These are phyloP conservation scores for Zygoascus bituminiphila DNA, from an alignment of 805 yeast species.

Conservation along the genomic window DNA sequence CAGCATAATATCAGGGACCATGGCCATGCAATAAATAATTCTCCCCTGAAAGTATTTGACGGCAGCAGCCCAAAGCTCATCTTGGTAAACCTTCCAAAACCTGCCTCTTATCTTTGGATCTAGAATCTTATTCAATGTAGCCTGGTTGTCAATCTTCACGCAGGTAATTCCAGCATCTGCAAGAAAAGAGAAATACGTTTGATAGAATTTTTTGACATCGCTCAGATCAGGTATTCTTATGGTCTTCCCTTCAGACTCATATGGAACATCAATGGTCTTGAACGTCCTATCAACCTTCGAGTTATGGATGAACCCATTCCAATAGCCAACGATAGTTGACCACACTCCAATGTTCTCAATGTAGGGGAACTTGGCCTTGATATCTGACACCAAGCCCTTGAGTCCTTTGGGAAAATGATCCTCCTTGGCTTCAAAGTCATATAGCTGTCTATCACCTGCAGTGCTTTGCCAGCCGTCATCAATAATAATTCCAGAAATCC, in stretches of 20 bases:
- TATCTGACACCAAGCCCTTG: constrained; percentile 19
- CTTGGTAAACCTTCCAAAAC: constrained; percentile 20
- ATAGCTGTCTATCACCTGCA: constrained; percentile 17
- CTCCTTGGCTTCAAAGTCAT: constrained; percentile 20
- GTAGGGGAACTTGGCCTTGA: constrained; percentile 17
- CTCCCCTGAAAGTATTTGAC: constrained; percentile 17
- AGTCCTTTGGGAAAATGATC: constrained; percentile 25
- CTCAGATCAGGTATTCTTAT: constrained; percentile 6
- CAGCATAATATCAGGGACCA: constrained; percentile 20
- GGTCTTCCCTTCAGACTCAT: background rate
- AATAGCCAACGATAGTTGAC: constrained; percentile 27
- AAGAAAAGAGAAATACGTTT: constrained; percentile 22
- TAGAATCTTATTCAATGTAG: constrained; percentile 19
- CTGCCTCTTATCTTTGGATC: constrained; percentile 10
- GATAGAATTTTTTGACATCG: constrained; percentile 19
- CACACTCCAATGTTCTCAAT: constrained; percentile 27
- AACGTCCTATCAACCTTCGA: constrained; percentile 19
- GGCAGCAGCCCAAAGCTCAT: constrained; percentile 20
- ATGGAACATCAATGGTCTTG: constrained; percentile 10
- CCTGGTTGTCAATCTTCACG: constrained; percentile 26
- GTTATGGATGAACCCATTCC: constrained; percentile 24
- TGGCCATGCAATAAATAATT: constrained; percentile 26
- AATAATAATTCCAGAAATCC: constrained; percentile 20
- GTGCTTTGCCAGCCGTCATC: constrained; percentile 30
- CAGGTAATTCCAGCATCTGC: constrained; percentile 20